Conservation (phyloP, 805 yeast genomes). For the Candida insectorum region DNA sequence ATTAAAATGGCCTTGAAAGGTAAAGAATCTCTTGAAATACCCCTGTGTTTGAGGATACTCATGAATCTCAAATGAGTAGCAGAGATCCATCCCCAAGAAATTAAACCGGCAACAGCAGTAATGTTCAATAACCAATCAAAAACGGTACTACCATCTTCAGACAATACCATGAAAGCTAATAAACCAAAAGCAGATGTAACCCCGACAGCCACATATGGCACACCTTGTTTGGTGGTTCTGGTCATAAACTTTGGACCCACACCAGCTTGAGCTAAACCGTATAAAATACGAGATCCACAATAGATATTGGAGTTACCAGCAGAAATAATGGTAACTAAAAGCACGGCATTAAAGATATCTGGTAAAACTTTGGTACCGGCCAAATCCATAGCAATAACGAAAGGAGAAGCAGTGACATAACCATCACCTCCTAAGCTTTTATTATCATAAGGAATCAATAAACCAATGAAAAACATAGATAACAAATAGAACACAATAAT, state of each 20-base stretch:
- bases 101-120: constrained; percentile 74
- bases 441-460: constrained; percentile 68
- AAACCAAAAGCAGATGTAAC: constrained; percentile 61
- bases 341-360: constrained; percentile 68
- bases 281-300: constrained; percentile 66
- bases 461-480: constrained; percentile 65
- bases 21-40: constrained; percentile 61
- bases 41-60: constrained; percentile 58
- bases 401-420: constrained; percentile 59
- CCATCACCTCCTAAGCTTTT: constrained; percentile 42
- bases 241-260: constrained; percentile 55
- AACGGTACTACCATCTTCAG: constrained; percentile 52
- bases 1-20: constrained; percentile 73
- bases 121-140: constrained; percentile 73
- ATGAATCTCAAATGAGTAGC: constrained; percentile 68
- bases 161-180: constrained; percentile 56
- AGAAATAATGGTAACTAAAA: constrained; percentile 63
- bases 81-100: constrained; percentile 68
- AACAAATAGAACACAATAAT: constrained; percentile 63
- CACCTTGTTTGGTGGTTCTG: constrained; percentile 53
- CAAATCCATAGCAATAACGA: constrained; percentile 66
- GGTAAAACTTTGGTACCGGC: constrained; percentile 67
- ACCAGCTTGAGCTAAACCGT: constrained; percentile 57
- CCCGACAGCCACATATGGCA: constrained; percentile 56
- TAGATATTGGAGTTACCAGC: constrained; percentile 77